A percentile compares a stretch with the other conserved stretches of the same genome.
Conservation (phyloP, 2,329 filamentous ascomycete species). For the Calonectria naviculata region DNA sequence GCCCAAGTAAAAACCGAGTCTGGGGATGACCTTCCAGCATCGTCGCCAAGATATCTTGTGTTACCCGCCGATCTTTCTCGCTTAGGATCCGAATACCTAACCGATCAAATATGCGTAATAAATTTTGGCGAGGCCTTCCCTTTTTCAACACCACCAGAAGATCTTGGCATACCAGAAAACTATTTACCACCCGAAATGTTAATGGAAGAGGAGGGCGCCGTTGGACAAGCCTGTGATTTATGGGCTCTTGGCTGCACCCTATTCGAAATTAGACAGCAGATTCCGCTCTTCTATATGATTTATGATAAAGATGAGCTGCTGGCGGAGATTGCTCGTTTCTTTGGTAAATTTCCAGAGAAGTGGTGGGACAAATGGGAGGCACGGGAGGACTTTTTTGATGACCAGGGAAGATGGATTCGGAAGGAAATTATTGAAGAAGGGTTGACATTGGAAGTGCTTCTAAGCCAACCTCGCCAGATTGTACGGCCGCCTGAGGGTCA, state of each 20-base stretch:
- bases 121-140: constrained; percentile 39
- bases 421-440: background rate
- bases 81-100: constrained; percentile 5
- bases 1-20: constrained; percentile 14
- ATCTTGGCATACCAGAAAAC: constrained; percentile 40
- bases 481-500: background rate
- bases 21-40: constrained; percentile 18
- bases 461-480: constrained; percentile 5
- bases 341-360: constrained; percentile 44
- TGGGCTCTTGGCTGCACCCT: constrained; percentile 49
- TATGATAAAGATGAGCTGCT: constrained; percentile 44
- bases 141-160: constrained; percentile 23
- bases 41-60: constrained; percentile 38
- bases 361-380: constrained; percentile 46
- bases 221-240: constrained; percentile 39
- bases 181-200: constrained; percentile 45
- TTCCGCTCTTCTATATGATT: constrained; percentile 42
- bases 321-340: constrained; percentile 39
- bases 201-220: constrained; percentile 25
- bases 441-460: constrained; percentile 15
- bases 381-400: constrained; percentile 34
- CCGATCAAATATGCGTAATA: constrained; percentile 34
- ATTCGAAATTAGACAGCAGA: constrained; percentile 45
- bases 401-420: constrained; percentile 23
- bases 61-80: constrained; percentile 18